These are phyloP conservation scores for Basipetospora sp. DNA, from an alignment of 2,329 filamentous ascomycete genomes.

Conservation along the genomic window DNA sequence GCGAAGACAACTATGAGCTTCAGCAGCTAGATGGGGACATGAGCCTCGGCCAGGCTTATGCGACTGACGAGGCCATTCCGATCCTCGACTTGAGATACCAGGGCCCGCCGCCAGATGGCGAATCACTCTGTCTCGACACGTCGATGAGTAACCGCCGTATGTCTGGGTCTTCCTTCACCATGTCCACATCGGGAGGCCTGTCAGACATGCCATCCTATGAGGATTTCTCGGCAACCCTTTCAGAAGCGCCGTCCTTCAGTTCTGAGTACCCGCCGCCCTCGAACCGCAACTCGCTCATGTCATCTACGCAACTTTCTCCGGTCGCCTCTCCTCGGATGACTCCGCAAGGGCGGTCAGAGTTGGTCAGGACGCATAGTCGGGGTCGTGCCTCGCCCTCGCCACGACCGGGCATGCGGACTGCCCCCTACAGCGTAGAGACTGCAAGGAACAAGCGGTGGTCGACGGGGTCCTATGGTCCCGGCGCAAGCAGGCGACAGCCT, in stretches of 20 bases:
- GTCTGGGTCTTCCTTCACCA: conserved; percentile 59
- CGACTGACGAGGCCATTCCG: conserved; percentile 47
- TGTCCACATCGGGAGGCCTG: conserved; percentile 50
- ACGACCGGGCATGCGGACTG: conserved; percentile 50
- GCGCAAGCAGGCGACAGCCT: conserved; percentile 38
- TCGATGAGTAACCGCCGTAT: conserved; percentile 33
- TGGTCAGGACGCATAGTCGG: conserved; percentile 49
- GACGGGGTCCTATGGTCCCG: conserved; percentile 54
- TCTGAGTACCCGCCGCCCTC: conserved; percentile 54
- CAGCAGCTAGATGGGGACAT: conserved; percentile 42
- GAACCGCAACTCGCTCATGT: conserved; percentile 55
- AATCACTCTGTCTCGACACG: conserved; percentile 29
- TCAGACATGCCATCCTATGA: conserved; percentile 59
- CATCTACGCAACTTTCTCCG: conserved; percentile 56
- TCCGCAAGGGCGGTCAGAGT: conserved; percentile 43
- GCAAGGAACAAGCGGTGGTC: conserved; percentile 62
- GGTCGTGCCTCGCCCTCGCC: conserved; percentile 59
- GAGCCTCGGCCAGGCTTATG: conserved; percentile 47
- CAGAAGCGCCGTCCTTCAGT: conserved; percentile 51
- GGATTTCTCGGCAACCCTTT: conserved; percentile 51
- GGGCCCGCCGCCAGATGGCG: conserved; percentile 32
- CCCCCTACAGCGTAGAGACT: conserved; percentile 55
- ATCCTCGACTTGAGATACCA: conserved; percentile 45
- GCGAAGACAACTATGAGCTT: conserved; percentile 42
- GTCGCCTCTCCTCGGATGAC: conserved; percentile 56